A percentile compares a stretch with the other conserved stretches of the same genome.
Conservation (phyloP, 1,284 basidiomycete genomes). For the Paramarasmius palmivorus region DNA sequence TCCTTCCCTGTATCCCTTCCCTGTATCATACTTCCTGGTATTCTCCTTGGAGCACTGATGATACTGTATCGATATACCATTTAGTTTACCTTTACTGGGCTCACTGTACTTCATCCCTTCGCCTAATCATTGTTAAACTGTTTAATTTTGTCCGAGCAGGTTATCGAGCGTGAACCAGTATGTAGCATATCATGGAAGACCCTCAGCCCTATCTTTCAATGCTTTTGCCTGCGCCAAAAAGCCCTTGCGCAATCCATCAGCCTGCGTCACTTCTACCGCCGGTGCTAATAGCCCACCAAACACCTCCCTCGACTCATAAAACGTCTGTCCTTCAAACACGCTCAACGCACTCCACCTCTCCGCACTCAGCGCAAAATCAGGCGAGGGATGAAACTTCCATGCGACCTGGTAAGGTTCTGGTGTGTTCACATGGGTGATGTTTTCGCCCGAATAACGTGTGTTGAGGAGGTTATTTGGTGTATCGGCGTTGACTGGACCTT, state of each 20-base stretch:
- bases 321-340: constrained; percentile 23
- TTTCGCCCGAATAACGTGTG: constrained; percentile 27
- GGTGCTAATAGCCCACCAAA: constrained; percentile 22
- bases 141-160: no score
- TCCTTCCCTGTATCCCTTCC: no score
- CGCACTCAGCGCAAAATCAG: constrained; percentile 23
- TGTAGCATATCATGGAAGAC: neutral
- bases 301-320: constrained; percentile 29
- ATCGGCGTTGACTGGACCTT: constrained; percentile 25
- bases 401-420: constrained; percentile 20
- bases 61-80: no score
- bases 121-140: no score
- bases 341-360: constrained; percentile 30
- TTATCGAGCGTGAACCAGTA: no score
- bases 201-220: constrained; percentile 24
- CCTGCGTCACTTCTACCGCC: constrained; percentile 21
- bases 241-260: constrained; percentile 22
- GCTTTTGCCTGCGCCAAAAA: constrained; percentile 27
- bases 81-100: no score
- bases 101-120: no score
- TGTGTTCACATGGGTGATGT: constrained; percentile 28
- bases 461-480: constrained; percentile 26
- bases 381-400: constrained; percentile 27
- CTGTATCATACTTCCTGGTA: no score
- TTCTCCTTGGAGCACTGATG: no score